Base-by-base conservation (phyloP, 495 filamentous ascomycete genomes). In the Aspergillus incahuasiensis region DNA sequence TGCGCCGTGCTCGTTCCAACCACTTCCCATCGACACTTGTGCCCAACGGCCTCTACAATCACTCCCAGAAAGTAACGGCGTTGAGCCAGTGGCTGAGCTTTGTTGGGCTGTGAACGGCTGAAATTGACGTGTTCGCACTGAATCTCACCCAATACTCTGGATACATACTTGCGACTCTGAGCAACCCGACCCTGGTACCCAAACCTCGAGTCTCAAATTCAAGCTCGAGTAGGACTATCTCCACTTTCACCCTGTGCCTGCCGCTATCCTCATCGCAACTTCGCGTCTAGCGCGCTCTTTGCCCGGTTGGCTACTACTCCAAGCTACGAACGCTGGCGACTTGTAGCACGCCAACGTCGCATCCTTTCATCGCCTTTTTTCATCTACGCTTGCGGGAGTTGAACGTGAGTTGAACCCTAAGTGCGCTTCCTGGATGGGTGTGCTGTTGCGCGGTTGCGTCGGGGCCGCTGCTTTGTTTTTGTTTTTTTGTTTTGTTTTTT, bases 61-160 rank as follows among this genome's bases (percentile, higher is more conserved):
- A 52, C 35, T 38, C 42, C 41, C 22, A 18, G 3, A n/a, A 25
- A 9, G 45, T 18, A 30, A 56, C 6, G 21, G 32, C 18, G 44
- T 53, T 40, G 20, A 47, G 21, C 22, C 47, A 43, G 58, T 48
- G 48, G 47, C 52, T 55, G 41, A 47, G 43, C 39, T 42, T 38
- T 24, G 48, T 52, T 48, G 42, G 48, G 30, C 28, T 44, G 45
- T 46, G 41, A 34, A 46, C 20, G 41, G 18, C 21, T 46, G 43
- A 35, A 20, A 44, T 50, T 44, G 39, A 22, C 19, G 54, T 41
- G 39, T 40, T 6, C 47, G 46, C 46, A n/a, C 35, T 19, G 19
- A 24, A 32, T 47, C 16, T 34, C 50, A 34, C 21, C 40, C 28
- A 24, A 3, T 30, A 22, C 18, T 43, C 43, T 35, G 22, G 46